These are phyloP conservation scores for Aspergillus carbonarius DNA, from an alignment of 2,329 filamentous ascomycete species.

Conservation along the genomic window DNA sequence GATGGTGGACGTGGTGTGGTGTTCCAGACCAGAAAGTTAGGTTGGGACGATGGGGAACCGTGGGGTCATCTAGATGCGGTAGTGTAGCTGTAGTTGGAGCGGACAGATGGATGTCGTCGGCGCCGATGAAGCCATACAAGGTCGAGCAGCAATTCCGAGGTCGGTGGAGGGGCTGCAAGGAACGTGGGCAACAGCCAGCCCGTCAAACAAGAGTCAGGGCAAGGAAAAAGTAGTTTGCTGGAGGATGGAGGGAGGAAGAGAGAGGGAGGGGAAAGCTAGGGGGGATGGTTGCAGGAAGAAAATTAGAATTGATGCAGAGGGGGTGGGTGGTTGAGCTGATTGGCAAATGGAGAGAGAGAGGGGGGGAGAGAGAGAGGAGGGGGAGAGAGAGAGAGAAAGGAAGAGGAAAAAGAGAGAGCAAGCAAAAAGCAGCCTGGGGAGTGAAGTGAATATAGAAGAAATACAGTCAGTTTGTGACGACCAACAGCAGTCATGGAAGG, in stretches of 20 bases:
- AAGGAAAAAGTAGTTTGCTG: neutral
- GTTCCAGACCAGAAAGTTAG: conserved; percentile 12
- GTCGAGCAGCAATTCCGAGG: neutral
- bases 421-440: neutral
- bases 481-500: too few species aligned
- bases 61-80: conserved; percentile 11
- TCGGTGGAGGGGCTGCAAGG: neutral
- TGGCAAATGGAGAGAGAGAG: neutral
- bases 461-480: too few species aligned
- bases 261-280: neutral
- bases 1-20: neutral
- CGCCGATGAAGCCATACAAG: conserved; percentile 16
- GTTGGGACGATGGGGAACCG: conserved; percentile 12
- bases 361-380: neutral
- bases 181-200: neutral
- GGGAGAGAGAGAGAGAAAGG: neutral
- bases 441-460: neutral
- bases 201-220: neutral
- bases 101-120: conserved; percentile 12
- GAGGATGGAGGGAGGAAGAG: too few species aligned
- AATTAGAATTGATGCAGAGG: too few species aligned
- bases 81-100: conserved; percentile 9
- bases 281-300: neutral
- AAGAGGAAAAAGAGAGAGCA: neutral
- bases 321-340: too few species aligned